phyloP scores from a whole-genome alignment of 2,329 filamentous ascomycete species.

The Aspergillus glaucus region DNA sequence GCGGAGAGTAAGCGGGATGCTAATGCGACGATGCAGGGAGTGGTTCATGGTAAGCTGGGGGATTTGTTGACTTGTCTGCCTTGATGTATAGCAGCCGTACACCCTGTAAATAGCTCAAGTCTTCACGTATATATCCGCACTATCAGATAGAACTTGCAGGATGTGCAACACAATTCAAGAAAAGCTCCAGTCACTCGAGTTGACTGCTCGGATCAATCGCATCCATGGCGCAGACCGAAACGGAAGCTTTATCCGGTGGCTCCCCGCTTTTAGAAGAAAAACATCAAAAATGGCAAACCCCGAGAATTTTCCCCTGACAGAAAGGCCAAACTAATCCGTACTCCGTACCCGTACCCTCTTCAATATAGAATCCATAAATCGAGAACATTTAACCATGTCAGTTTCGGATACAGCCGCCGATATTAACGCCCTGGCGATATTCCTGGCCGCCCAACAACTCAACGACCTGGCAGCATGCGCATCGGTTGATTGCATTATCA shows the following conservation, averaged over 20 bases:
- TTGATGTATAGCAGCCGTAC: conserved; percentile 9
- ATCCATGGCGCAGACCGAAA: no score
- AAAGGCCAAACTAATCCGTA: neutral
- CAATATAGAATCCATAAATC: neutral
- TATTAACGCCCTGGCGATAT: neutral
- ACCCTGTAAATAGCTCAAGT: neutral
- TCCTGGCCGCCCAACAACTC: neutral
- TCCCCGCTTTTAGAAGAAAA: no score
- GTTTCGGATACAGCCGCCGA: neutral
- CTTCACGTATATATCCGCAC: neutral
- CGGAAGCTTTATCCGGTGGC: no score
- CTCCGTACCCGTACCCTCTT: neutral
- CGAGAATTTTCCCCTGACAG: no score
- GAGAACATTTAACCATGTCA: conserved; percentile 5
- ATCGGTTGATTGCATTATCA: conserved; percentile 30
- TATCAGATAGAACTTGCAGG: no score
- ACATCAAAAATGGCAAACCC: no score
- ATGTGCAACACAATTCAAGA: no score
- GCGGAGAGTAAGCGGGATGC: conserved; percentile 57
- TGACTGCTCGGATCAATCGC: no score
- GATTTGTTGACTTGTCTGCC: conserved; percentile 45
- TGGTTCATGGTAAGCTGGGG: conserved; percentile 48
- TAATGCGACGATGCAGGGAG: conserved; percentile 44
- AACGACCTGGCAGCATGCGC: conserved; percentile 1
- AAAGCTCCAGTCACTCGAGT: no score